These are phyloP conservation scores for Phytophthora nicotianae DNA, from an alignment of 352 stramenopile genomes.

Conservation along the genomic window DNA sequence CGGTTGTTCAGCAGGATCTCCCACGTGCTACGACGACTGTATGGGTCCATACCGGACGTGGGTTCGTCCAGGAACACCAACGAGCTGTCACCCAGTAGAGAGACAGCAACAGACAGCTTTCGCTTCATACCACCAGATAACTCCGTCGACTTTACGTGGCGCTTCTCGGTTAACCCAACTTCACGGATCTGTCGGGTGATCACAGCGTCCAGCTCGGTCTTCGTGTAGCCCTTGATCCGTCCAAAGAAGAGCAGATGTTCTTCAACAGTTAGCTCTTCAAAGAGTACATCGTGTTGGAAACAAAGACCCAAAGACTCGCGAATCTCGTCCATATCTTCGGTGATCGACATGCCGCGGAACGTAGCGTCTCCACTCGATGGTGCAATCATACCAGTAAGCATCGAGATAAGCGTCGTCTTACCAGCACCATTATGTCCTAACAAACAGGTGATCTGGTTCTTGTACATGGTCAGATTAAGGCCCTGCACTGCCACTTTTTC, in stretches of 20 bases:
- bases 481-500: conserved; percentile 83
- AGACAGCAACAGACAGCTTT: conserved; percentile 90
- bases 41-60: conserved; percentile 96
- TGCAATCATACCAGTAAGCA: conserved; percentile 89
- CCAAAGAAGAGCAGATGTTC: conserved; percentile 80
- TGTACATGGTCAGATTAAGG: conserved; percentile 88
- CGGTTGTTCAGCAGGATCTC: conserved; percentile 71
- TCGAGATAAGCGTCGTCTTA: conserved; percentile 92
- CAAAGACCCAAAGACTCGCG: conserved; percentile 77
- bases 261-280: conserved; percentile 73
- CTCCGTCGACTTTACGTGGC: conserved; percentile 50
- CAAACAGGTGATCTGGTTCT: conserved; percentile 91
- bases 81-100: conserved; percentile 87
- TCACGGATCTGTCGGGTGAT: conserved; percentile 54
- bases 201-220: conserved; percentile 35
- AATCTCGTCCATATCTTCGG: conserved; percentile 74
- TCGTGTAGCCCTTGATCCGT: conserved; percentile 58
- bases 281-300: conserved; percentile 87
- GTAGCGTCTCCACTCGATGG: conserved; percentile 59
- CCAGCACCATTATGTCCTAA: conserved; percentile 93
- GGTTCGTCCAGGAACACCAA: conserved; percentile 92
- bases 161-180: conserved; percentile 73
- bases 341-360: conserved; percentile 77
- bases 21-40: conserved; percentile 93
- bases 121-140: conserved; percentile 92